Evolutionary conservation across 148 eudicot genomes (phyloP), one percentile per base, ranked within the genome.

Genomic region (Drosera capensis): DNA sequence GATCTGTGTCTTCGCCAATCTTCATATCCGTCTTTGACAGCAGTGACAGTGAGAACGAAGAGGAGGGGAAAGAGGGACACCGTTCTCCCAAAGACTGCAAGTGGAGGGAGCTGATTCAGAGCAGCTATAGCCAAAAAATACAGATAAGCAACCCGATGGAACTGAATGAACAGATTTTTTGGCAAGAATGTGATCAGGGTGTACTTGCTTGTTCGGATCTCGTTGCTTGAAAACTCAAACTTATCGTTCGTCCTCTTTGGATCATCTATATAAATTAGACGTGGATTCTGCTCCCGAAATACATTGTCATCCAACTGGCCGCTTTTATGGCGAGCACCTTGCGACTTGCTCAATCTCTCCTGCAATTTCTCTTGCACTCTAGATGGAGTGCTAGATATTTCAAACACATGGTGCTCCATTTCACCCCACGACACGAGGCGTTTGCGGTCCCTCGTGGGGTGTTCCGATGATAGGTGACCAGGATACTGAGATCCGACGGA

Each of bases 1-100:
- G 96, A 87, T 63, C 96, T 71, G 58, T 82, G 88, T 56, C 96
- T 79, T 58, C 96, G 71, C 96, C 96, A 87, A 64, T 87, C 96
- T 70, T 87, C 96, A 56, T 87, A 87, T 49, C 94, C 96, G 64
- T 87, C 96, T 74, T 87, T 87, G 7, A 87, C 58, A 20, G 96
- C 96, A 14, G 96, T 87, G 35, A 87, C 96, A 49, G 68, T 60
- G 52, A 82, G 86, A 56, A 87, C 96, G 55, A 87, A 82, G 47
- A 87, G 75, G 42, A 87, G 94, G 44, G 96, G 96, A 54, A 87
- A 82, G 35, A 87, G 94, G 45, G 96, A 87, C 20, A 68, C 96
- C 12, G 94, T 87, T 74, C 96, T 82, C 23, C 96, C 96, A 63
- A 87, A 87, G 44, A 87, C 94, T 26, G 96, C 96, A 55, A 87